Base-by-base conservation (phyloP, 176 grass and related monocot genomes). In the Chloris gayana region DNA sequence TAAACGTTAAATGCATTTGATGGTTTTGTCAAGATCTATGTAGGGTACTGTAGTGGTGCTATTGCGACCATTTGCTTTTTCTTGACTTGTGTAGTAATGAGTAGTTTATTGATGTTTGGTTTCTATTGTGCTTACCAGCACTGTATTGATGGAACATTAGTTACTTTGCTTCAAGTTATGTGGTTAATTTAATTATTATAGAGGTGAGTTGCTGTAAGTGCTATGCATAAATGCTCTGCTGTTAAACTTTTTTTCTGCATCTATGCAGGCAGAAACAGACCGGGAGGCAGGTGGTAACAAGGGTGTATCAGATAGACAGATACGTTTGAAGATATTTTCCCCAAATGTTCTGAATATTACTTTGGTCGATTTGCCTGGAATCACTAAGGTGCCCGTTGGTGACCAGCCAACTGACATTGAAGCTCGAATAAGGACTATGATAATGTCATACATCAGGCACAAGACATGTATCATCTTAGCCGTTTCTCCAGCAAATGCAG, bases 291-390 rank as follows among this genome's bases (percentile, higher is more conserved):
- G 96, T 77, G 88, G 86, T 58, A 99, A 92, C 68, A 99, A 93
- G 80, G 92, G 92, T 18, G 88, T 99, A 32, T 99, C 96, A 32
- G 92, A 99, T 82, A 95, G 87, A 61, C 92, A 99, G 79, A 99
- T 99, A 81, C 84, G 92, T 15, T 71, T 99, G 77, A 99, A 99
- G 77, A 99, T 99, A 73, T 93, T 91, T 82, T 99, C 96, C 57
- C 92, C 96, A 75, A 99, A 99, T 89, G 96, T 99, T 82, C 81
- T 99, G 32, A 99, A 99, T 84, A 99, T 99, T 46, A 93, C 96
- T 38, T 82, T 99, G 74, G 96, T 99, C 0, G 96, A 99, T 87
- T 89, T 99, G 84, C 96, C 96, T 78, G 96, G 96, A 84, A 95
- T 99, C 41, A 99, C 96, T 19, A 99, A 93, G 86, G 96, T 99